Evolutionary conservation across 2,329 filamentous ascomycete species (phyloP).

Genomic region (Monosporascus sp.): DNA sequence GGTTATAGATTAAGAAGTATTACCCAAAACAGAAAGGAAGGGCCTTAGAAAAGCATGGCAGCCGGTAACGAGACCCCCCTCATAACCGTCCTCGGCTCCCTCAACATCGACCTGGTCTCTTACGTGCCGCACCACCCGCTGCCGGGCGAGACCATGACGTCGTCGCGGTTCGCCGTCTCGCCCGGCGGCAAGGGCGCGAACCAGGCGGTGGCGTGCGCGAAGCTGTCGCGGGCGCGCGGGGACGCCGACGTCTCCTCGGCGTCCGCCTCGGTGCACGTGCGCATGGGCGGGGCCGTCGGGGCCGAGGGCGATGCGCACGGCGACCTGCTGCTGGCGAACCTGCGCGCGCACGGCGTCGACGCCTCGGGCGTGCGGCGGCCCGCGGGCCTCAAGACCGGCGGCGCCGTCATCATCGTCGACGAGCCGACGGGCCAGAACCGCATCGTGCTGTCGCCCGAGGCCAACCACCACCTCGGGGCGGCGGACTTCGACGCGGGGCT

Average conservation of each 20-base stretch:
- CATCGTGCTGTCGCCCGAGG: constrained; percentile 68
- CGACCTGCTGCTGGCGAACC: constrained; percentile 49
- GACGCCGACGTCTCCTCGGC: constrained; percentile 25
- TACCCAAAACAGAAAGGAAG: no score
- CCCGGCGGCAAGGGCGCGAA: constrained; percentile 94
- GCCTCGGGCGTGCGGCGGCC: constrained; percentile 43
- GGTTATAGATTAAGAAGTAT: not conserved
- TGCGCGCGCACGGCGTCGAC: constrained; percentile 59
- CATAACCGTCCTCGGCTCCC: constrained; percentile 84
- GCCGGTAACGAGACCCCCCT: constrained; percentile 27
- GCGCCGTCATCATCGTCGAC: constrained; percentile 73
- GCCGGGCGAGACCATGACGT: constrained; percentile 82
- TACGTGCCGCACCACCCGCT: constrained; percentile 77
- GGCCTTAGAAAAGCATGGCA: constrained; percentile 7
- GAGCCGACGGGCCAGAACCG: constrained; percentile 68
- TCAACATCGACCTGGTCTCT: constrained; percentile 92
- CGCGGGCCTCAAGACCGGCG: constrained; percentile 52
- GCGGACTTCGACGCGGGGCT: constrained; percentile 30
- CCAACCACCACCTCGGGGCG: constrained; percentile 51
- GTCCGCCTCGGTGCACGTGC: constrained; percentile 40
- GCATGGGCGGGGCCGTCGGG: constrained; percentile 73
- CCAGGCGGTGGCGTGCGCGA: constrained; percentile 84
- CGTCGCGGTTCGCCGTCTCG: constrained; percentile 70
- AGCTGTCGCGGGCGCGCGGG: constrained; percentile 60
- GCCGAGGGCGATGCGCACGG: constrained; percentile 55